Base-by-base conservation (phyloP, 1,284 basidiomycete species). In the Pseudomicrostroma phylloplanum region DNA sequence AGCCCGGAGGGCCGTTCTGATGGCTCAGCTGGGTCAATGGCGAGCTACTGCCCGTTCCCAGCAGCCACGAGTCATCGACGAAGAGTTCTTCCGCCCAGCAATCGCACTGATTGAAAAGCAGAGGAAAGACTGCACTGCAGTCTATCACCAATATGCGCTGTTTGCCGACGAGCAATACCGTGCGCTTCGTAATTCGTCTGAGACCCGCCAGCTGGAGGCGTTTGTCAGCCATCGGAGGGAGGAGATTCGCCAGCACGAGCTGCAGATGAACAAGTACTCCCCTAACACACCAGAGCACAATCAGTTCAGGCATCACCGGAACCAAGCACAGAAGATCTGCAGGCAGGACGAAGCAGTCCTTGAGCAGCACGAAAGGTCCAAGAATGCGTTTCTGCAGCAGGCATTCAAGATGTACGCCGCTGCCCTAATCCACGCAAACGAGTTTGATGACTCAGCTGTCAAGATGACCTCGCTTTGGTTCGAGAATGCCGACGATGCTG, bases 391-490 rank as follows among this genome's bases (percentile, higher is more conserved):
- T 77, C 84, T 96, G 13, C 81, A 83, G 42, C 84, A 86, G 55
- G 88, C 92, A 0, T 83, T 96, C 55, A 82, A 85, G 58, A 92
- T 93, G 88, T 92, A 91, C 78, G 87, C 91, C 0, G 83, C 83
- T 19, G 87, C 88, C 60, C 82, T 98, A 49, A 80, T 83, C 17
- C 78, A 83, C 1, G 88, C 88, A 0, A 88, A 92, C 71, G 80
- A 81, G 0, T 87, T 87, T 67, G 89, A 96, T 74, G 87, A 89
- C 65, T 67, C 69, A 39, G 86, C 89, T 6, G 89, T 92, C 56
- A 86, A 91, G 6, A 83, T 98, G 43, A 88, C 87, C 69, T 93
- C 92, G 0, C 82, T 98, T 1, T 98, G 94, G 94, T 88, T 97
- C 65, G 85, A 88, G 11, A 89, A 92, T 71, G 88, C 91, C 67